Evolutionary conservation across 2,329 filamentous ascomycete species (phyloP), one percentile per base, ranked within the genome.

Genomic region (Pleochaeta shiraiana): DNA sequence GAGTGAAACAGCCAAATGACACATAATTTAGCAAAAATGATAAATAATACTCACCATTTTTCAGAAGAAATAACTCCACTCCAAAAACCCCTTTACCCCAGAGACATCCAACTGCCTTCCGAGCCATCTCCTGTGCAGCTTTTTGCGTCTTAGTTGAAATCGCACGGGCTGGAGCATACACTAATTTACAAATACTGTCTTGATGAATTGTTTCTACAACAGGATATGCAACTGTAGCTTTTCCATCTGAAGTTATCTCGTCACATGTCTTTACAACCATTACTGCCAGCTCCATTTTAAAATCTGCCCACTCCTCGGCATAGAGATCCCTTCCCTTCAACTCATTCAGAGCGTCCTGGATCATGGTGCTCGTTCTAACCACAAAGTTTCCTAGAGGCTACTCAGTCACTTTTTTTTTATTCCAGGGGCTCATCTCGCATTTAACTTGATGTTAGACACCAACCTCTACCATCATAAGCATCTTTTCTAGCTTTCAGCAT

Each of bases 181-280:
- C 89, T 68, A 91, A 85, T 70, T 95, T 93, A 81, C 93, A 97
- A 70, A 98, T 90, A 72, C 85, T 93, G 74, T 97, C 88, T 75
- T 96, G 89, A 70, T 98, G 93, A 33, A 97, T 82, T 0, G 92
- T 97, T 77, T 98, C 93, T 1, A 96, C 91, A 0, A 86, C 87
- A 0, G 93, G 91, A 72, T 93, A 97, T 4, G 91, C 83, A 34
- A 90, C 77, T 66, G 75, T 79, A 9, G 79, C 73, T 16, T 75
- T 75, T 0, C 80, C 80, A 2, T 77, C 73, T 55, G 77, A 75
- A 11, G 66, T 67, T 19, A 66, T 62, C n/a, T 64, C 68, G 68
- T 95, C 84, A 71, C 91, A 87, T 0, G 88, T 95, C 71, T 95
- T 88, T 65, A 97, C 83, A 9, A 96, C 92, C 84, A 97, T 95